Conservation (phyloP, 140 eudicot genomes). For the Oenanthe javanica region DNA sequence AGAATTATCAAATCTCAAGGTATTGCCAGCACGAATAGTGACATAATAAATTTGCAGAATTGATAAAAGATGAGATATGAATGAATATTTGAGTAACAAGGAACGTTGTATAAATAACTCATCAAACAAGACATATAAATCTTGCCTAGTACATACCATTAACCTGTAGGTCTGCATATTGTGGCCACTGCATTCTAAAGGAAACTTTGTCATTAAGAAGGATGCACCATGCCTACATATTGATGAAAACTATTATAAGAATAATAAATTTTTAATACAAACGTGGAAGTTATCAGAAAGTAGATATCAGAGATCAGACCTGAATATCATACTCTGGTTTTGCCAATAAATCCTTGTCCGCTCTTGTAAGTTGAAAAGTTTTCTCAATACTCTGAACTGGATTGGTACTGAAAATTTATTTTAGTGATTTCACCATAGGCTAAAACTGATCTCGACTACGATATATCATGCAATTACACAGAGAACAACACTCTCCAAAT, state of each 20-base stretch:
- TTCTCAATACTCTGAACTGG: conserved; percentile 79
- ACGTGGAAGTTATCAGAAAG: conserved; percentile 4
- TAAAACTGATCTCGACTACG: background rate
- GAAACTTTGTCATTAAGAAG: conserved; percentile 91
- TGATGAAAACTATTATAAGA: conserved; percentile 17
- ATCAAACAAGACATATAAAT: background rate
- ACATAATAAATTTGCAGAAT: background rate
- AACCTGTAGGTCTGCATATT: conserved; percentile 70
- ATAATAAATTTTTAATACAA: background rate
- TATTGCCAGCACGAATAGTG: background rate
- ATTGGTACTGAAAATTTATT: conserved; percentile 46
- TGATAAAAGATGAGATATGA: background rate
- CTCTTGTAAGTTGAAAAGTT: conserved; percentile 75
- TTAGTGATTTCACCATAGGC: background rate
- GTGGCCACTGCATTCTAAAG: conserved; percentile 99
- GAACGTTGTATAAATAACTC: background rate
- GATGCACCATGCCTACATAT: conserved; percentile 87
- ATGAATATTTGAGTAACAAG: background rate
- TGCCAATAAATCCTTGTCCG: conserved; percentile 61
- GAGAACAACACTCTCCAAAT: background rate
- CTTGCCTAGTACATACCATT: conserved; percentile 50
- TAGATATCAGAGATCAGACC: conserved; percentile 23
- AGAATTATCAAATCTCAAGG: background rate
- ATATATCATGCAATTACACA: background rate
- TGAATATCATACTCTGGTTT: conserved; percentile 69